phyloP scores from a whole-genome alignment of 2,329 filamentous ascomycete species.

The Penicillium palitans region DNA sequence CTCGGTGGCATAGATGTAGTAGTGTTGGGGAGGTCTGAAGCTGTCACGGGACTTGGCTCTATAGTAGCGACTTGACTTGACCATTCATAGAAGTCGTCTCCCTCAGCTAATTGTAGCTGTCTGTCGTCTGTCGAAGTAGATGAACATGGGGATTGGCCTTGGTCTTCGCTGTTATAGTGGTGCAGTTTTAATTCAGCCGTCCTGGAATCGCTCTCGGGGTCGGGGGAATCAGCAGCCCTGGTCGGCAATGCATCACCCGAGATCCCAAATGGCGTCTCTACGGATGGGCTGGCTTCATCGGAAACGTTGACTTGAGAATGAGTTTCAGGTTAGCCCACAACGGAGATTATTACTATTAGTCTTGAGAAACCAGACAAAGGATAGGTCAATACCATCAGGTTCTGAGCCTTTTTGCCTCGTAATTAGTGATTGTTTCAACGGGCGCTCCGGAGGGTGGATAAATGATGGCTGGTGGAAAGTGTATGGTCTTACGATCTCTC shows the following conservation, averaged over 20 bases:
- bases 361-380: background rate
- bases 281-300: background rate
- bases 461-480: background rate
- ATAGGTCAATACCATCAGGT: background rate
- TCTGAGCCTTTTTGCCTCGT: background rate
- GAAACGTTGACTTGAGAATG: background rate
- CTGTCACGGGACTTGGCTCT: background rate
- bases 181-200: background rate
- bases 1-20: background rate
- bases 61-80: background rate
- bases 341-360: background rate
- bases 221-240: background rate
- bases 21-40: background rate
- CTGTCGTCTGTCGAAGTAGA: background rate
- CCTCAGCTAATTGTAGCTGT: background rate
- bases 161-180: background rate
- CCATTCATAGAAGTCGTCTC: background rate
- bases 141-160: background rate
- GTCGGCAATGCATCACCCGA: background rate
- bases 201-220: background rate
- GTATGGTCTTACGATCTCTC: background rate
- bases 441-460: background rate
- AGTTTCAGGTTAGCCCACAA: background rate
- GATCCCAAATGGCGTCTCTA: background rate
- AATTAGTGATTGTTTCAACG: background rate